Evolutionary conservation across 306 rosid genomes (phyloP).

Genomic region (Ziziphus jujuba): DNA sequence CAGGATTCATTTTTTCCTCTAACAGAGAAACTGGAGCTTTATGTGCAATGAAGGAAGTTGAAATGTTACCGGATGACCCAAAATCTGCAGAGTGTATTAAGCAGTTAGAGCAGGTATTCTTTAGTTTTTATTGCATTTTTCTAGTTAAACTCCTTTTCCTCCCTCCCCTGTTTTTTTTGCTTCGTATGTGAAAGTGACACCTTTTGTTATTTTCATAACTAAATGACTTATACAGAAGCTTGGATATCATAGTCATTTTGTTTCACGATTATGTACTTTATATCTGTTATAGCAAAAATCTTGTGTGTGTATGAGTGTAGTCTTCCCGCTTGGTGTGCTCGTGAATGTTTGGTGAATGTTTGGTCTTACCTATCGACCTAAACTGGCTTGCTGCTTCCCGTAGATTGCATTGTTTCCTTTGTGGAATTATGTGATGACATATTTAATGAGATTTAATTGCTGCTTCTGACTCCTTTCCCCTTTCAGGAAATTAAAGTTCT

Average conservation of each 20-base stretch:
- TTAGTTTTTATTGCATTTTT: background rate
- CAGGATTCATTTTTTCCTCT: background rate
- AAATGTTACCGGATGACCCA: slow-evolving; percentile 81
- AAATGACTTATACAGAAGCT: background rate
- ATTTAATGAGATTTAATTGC: slow-evolving; percentile 4
- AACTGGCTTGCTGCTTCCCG: too few species aligned
- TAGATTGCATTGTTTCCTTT: too few species aligned
- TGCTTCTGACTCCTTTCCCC: slow-evolving; percentile 17
- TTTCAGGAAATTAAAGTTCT: slow-evolving; percentile 91
- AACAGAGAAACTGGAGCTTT: slow-evolving; percentile 87
- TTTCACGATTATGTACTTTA: background rate
- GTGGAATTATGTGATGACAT: background rate
- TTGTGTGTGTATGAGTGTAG: background rate
- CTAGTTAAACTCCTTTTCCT: background rate
- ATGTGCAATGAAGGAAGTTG: slow-evolving; percentile 99
- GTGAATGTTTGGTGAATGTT: too few species aligned
- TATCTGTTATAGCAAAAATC: too few species aligned
- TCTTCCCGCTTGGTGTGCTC: too few species aligned
- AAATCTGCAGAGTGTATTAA: slow-evolving; percentile 86
- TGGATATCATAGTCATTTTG: background rate
- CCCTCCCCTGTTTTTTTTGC: background rate
- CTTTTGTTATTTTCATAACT: too few species aligned
- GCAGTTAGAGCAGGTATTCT: slow-evolving; percentile 87
- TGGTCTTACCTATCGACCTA: background rate
- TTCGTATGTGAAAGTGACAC: background rate